phyloP scores from a whole-genome alignment of 371 early-diverging fungal species.

The Apophysomyces elegans region DNA sequence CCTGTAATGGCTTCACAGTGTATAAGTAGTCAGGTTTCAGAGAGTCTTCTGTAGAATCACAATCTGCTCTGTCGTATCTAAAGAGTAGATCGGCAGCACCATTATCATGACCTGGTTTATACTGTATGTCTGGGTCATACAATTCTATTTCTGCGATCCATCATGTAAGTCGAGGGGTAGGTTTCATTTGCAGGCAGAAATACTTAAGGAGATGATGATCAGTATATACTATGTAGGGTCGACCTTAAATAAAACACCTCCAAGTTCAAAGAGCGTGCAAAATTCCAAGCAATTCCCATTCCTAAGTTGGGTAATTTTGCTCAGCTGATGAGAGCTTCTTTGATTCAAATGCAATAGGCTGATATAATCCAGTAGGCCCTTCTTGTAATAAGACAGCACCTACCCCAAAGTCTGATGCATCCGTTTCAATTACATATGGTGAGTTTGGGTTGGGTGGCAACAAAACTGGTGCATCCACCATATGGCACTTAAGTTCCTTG shows the following conservation, averaged over 20 bases:
- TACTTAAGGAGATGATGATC: too few species aligned
- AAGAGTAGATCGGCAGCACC: constrained; percentile 21
- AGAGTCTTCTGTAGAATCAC: neutral
- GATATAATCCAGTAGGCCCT: too few species aligned
- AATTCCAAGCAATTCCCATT: constrained; percentile 46
- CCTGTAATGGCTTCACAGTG: constrained; percentile 7
- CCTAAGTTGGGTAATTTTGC: too few species aligned
- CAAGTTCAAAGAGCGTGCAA: constrained; percentile 33
- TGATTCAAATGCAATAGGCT: too few species aligned
- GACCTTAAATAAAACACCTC: constrained; percentile 35
- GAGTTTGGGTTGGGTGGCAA: too few species aligned
- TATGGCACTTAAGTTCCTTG: too few species aligned
- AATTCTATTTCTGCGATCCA: constrained; percentile 37
- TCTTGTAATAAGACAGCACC: too few species aligned
- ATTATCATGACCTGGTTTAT: constrained; percentile 26
- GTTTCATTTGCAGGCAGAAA: too few species aligned
- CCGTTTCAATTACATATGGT: too few species aligned
- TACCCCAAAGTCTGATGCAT: too few species aligned
- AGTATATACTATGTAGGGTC: constrained; percentile 22
- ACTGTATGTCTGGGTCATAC: constrained; percentile 37
- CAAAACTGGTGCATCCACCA: too few species aligned
- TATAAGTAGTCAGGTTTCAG: constrained; percentile 28
- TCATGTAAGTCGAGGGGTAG: constrained; percentile 24
- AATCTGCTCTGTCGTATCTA: constrained; percentile 13
- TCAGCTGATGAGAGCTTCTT: too few species aligned